Evolutionary conservation across 805 yeast species (phyloP).

Genomic region (Kuraishia ogatae): DNA sequence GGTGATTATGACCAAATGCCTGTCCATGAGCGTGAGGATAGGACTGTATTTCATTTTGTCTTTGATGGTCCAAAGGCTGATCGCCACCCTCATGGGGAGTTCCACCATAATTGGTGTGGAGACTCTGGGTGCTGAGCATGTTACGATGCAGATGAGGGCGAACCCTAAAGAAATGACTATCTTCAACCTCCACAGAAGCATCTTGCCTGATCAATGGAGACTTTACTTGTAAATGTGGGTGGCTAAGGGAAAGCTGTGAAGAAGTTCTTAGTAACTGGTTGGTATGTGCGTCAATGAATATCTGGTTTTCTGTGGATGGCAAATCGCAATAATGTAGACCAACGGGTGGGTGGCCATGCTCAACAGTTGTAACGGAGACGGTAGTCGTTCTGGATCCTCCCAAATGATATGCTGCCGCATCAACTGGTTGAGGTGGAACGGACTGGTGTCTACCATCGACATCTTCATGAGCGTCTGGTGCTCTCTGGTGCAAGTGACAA

Average conservation of each 20-base stretch:
- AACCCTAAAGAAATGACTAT: not conserved
- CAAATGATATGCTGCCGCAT: not conserved
- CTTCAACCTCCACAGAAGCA: not conserved
- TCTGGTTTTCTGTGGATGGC: constrained; percentile 23
- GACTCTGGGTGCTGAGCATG: not conserved
- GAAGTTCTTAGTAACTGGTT: constrained; percentile 16
- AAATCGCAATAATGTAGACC: constrained; percentile 22
- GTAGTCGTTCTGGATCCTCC: not conserved
- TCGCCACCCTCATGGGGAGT: not conserved
- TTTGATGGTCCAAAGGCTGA: not conserved
- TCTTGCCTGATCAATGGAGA: constrained; percentile 20
- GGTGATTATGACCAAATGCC: not conserved
- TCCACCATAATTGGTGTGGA: not conserved
- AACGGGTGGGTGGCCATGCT: not conserved
- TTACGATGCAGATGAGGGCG: not conserved
- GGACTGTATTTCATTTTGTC: not conserved
- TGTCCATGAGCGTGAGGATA: not conserved
- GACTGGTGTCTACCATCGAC: not conserved
- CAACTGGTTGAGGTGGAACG: not conserved
- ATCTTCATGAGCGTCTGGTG: not conserved
- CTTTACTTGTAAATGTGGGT: constrained; percentile 20
- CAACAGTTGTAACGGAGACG: not conserved
- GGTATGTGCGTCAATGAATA: constrained; percentile 15
- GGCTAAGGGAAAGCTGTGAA: constrained; percentile 15
- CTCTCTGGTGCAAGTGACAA: not conserved